Conservation (phyloP, 2,329 filamentous ascomycete genomes). For the Chaetomiaceae sp. region DNA sequence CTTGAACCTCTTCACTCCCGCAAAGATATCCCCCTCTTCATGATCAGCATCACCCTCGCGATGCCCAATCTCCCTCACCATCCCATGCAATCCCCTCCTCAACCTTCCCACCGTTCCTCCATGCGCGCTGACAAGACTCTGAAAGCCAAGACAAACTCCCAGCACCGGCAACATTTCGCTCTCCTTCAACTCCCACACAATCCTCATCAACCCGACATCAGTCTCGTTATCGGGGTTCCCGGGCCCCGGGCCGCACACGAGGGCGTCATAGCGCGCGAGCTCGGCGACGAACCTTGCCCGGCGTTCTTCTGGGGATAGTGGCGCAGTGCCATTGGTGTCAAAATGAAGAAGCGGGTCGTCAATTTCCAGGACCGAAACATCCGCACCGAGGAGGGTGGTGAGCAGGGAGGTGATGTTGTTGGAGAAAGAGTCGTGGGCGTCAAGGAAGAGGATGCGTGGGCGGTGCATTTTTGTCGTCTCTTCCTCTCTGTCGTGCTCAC, state of each 20-base stretch:
- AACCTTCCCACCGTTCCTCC: slow-evolving; percentile 64
- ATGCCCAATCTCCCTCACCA: slow-evolving; percentile 66
- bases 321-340: slow-evolving; percentile 39
- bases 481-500: no score
- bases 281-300: slow-evolving; percentile 40
- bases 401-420: slow-evolving; percentile 89
- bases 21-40: slow-evolving; percentile 59
- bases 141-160: slow-evolving; percentile 86
- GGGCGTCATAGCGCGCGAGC: slow-evolving; percentile 66
- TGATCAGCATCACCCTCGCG: slow-evolving; percentile 12
- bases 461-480: slow-evolving; percentile 14
- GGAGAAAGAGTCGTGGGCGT: slow-evolving; percentile 95
- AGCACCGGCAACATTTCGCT: slow-evolving; percentile 67
- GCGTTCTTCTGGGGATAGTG: background rate
- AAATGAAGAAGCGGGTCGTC: slow-evolving; percentile 50
- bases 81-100: slow-evolving; percentile 73
- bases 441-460: slow-evolving; percentile 71
- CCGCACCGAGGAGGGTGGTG: slow-evolving; percentile 60
- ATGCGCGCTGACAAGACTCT: slow-evolving; percentile 68
- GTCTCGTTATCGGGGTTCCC: slow-evolving; percentile 66
- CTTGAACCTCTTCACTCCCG: slow-evolving; percentile 52
- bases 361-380: slow-evolving; percentile 69
- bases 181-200: slow-evolving; percentile 65
- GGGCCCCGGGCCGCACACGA: slow-evolving; percentile 87
- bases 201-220: slow-evolving; percentile 80